Base-by-base conservation (phyloP, 352 stramenopile genomes). In the Globisporangium carolinianum region DNA sequence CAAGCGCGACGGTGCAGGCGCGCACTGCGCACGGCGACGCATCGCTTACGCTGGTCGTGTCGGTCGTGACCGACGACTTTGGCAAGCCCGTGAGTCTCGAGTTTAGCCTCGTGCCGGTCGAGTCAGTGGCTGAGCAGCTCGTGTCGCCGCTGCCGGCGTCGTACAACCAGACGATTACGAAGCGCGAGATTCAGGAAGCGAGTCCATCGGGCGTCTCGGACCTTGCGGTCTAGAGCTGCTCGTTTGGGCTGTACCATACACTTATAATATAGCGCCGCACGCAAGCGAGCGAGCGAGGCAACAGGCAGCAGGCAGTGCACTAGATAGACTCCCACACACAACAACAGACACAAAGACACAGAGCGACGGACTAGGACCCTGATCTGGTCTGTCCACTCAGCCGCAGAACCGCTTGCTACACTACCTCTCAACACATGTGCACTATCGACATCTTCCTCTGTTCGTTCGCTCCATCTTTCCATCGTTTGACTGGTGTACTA, bases 21-120 rank as follows among this genome's bases (percentile, higher is more conserved):
- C 73, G 76, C 38, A 66, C 53, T 6, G 73, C 57, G 35, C 67
- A 67, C 39, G 81, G 75, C 64, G 67, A 78, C n/a, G 43, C 62
- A 37, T 75, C 72, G 38, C 54, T 83, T 45, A 89, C 79, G 37
- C 73, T 89, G 12, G 70, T 86, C 57, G 71, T 68, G 3, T 87
- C 79, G 10, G 60, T 72, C 7, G 71, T 89, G 36, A 75, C 58
- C n/a, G 76, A 89, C 67, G 79, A 87, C 35, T 58, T 72, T 46
- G 76, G 76, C 47, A 70, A 72, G 11, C 61, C 78, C 35, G 64
- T 64, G 37, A 65, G 69, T 47, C 63, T 89, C 57, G 76, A 89
- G 61, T 85, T 89, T 46, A 84, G 73, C 48, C 63, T 89, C 11
- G 75, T 89, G 52, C 75, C 74, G 8, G 72, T 88, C 38, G 78